Percentiles rank a stretch among this genome's conserved stretches.
These are phyloP conservation scores for Glycine latifolia DNA, from an alignment of 306 rosid genomes.

Conservation along the genomic window DNA sequence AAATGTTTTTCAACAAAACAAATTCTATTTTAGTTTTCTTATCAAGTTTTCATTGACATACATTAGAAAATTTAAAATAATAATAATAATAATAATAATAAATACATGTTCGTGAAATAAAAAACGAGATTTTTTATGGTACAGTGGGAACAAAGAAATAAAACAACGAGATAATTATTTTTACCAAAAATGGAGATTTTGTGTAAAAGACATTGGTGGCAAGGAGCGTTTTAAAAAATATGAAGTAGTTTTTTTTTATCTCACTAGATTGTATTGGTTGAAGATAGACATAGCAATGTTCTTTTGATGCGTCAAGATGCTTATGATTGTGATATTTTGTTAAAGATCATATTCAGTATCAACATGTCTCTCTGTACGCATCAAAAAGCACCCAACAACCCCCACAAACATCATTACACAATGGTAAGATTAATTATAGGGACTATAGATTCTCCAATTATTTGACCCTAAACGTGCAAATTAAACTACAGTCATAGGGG, in stretches of 20 bases:
- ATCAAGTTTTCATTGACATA: background rate
- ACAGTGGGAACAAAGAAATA: background rate
- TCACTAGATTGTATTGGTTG: constrained; percentile 1
- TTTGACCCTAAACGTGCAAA: constrained; percentile 29
- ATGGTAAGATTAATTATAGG: background rate
- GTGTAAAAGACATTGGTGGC: background rate
- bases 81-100: background rate
- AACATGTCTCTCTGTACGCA: background rate
- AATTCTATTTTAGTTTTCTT: background rate
- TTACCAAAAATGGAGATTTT: background rate
- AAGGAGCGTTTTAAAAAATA: background rate
- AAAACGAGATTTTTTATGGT: background rate
- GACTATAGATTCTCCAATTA: constrained; percentile 27
- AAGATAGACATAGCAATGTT: background rate
- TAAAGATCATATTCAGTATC: constrained; percentile 12
- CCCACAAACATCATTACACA: background rate
- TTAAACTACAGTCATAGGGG: background rate
- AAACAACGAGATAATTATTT: background rate
- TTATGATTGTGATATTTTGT: constrained; percentile 29
- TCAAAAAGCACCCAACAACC: background rate
- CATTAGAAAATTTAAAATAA: background rate
- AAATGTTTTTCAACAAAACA: background rate
- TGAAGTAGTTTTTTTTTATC: background rate
- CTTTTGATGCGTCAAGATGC: constrained; percentile 1
- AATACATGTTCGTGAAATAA: background rate